Evolutionary conservation across 2,329 filamentous ascomycete species (phyloP).

Genomic region (Trichoderma oligosporum): DNA sequence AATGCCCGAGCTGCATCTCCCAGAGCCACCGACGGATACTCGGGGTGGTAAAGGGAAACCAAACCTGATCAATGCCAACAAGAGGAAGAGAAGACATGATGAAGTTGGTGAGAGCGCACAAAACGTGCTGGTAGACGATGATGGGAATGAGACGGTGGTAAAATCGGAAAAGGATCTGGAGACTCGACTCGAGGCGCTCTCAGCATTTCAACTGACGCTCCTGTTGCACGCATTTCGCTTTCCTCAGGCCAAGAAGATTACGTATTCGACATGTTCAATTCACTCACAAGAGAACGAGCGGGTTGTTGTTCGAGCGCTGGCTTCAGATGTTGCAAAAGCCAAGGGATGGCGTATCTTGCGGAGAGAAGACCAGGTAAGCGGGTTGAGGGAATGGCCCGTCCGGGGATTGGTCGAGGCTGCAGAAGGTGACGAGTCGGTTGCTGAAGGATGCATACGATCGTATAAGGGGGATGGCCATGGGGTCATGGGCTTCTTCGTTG

Average conservation of each 20-base stretch:
- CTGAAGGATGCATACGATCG: conserved; percentile 76
- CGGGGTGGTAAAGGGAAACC: background rate
- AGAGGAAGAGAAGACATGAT: conserved; percentile 46
- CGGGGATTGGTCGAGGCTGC: conserved; percentile 53
- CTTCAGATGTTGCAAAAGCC: conserved; percentile 60
- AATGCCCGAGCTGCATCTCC: conserved; percentile 63
- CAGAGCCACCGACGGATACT: conserved; percentile 30
- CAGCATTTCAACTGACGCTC: conserved; percentile 76
- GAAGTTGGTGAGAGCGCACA: conserved; percentile 32
- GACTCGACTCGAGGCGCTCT: conserved; percentile 67
- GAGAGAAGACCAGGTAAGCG: conserved; percentile 68
- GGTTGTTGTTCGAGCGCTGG: conserved; percentile 70
- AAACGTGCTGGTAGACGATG: conserved; percentile 51
- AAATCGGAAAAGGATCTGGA: conserved; percentile 54
- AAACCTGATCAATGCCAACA: conserved; percentile 24
- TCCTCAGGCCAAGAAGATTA: conserved; percentile 68
- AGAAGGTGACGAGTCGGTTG: conserved; percentile 49
- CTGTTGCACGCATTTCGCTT: conserved; percentile 83
- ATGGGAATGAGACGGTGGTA: conserved; percentile 52
- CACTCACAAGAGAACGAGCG: conserved; percentile 84
- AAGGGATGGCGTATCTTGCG: conserved; percentile 74
- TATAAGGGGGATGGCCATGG: conserved; percentile 77
- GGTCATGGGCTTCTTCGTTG: conserved; percentile 94
- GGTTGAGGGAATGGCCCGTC: conserved; percentile 72
- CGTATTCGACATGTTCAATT: conserved; percentile 91